Conservation (phyloP, 495 filamentous ascomycete species). For the Neurospora sp. region DNA sequence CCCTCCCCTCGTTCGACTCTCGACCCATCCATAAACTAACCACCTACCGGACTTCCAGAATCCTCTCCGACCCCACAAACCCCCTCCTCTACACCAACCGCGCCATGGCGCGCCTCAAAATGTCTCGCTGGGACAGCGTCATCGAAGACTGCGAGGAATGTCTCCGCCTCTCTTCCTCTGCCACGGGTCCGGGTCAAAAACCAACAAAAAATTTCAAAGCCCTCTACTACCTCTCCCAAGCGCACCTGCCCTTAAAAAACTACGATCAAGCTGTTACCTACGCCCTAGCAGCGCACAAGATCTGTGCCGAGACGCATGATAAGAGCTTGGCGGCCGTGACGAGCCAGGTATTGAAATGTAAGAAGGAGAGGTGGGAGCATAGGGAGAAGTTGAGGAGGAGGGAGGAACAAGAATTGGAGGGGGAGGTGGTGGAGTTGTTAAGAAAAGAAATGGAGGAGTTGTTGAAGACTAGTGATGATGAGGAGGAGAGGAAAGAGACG, state of each 20-base stretch:
- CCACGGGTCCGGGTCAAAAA: neutral
- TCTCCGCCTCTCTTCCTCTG: slow-evolving; percentile 49
- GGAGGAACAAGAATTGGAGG: slow-evolving; percentile 43
- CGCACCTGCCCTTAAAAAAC: slow-evolving; percentile 63
- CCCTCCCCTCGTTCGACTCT: neutral
- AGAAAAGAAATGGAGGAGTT: slow-evolving; percentile 20
- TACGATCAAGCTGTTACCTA: slow-evolving; percentile 64
- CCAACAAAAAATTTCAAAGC: slow-evolving; percentile 52
- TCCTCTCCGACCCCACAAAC: slow-evolving; percentile 52
- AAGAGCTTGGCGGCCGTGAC: slow-evolving; percentile 57
- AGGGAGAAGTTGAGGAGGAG: slow-evolving; percentile 38
- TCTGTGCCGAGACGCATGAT: slow-evolving; percentile 51
- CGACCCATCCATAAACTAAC: neutral
- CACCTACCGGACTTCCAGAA: slow-evolving; percentile 17
- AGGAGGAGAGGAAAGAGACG: slow-evolving; percentile 2
- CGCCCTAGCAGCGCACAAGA: slow-evolving; percentile 62
- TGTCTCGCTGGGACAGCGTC: slow-evolving; percentile 61
- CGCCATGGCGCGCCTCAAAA: slow-evolving; percentile 68
- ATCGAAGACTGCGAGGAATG: slow-evolving; percentile 69
- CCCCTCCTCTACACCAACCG: slow-evolving; percentile 75
- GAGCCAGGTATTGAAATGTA: slow-evolving; percentile 59
- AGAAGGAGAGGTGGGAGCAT: slow-evolving; percentile 63
- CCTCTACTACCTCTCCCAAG: slow-evolving; percentile 73
- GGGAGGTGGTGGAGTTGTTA: slow-evolving; percentile 38
- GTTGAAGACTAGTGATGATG: slow-evolving; percentile 7